A percentile compares a stretch with the other conserved stretches of the same genome.
Conservation (phyloP, 768 basidiomycete genomes). For the Mycena alexandri region DNA sequence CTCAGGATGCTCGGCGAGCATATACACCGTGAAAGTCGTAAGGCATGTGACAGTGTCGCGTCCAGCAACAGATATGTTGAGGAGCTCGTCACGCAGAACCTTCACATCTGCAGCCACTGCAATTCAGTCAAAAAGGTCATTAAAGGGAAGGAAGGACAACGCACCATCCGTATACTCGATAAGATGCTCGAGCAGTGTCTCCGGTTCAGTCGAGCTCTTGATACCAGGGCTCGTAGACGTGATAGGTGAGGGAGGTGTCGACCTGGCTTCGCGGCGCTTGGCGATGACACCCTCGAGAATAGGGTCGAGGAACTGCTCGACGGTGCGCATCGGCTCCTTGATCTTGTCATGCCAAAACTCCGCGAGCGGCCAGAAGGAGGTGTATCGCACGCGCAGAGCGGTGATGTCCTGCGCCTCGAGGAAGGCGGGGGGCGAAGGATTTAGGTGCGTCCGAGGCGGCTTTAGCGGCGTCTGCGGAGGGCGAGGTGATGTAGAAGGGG, state of each 20-base stretch:
- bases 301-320: conserved; percentile 64
- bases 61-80: conserved; percentile 71
- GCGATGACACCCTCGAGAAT: conserved; percentile 60
- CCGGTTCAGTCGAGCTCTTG: conserved; percentile 51
- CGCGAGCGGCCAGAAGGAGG: conserved; percentile 59
- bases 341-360: conserved; percentile 67
- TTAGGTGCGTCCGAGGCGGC: conserved; percentile 51
- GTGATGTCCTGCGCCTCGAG: conserved; percentile 55
- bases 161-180: conserved; percentile 65
- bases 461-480: too few species aligned
- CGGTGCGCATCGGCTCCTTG: conserved; percentile 55
- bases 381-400: conserved; percentile 53
- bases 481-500: conserved; percentile 50
- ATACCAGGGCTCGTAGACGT: neutral
- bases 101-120: too few species aligned
- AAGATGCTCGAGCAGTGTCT: conserved; percentile 63
- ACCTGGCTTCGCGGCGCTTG: conserved; percentile 46
- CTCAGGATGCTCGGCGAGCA: conserved; percentile 42
- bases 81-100: conserved; percentile 61
- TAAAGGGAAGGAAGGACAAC: conserved; percentile 13
- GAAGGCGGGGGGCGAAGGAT: conserved; percentile 64
- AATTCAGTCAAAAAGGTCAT: too few species aligned
- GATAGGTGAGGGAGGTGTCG: conserved; percentile 8
- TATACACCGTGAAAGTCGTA: conserved; percentile 24
- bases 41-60: conserved; percentile 61